Base-by-base conservation (phyloP, 2,329 filamentous ascomycete species). In the Talaromyces sp. region DNA sequence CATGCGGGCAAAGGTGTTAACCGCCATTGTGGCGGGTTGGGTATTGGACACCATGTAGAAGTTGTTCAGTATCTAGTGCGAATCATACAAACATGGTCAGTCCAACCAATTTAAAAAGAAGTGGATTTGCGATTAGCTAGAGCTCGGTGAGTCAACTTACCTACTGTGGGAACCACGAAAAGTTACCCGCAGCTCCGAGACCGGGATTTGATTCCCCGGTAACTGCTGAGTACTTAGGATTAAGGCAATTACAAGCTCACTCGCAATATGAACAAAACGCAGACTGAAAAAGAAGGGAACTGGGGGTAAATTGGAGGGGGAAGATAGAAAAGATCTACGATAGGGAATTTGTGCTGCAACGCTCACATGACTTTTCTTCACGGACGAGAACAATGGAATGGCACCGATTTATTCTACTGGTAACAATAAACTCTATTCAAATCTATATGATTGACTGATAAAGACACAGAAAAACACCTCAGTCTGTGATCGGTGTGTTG, bases 21-120 rank as follows among this genome's bases (percentile, higher is more conserved):
- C 57, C 52, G 66, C 69, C 68, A 72, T 68, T 49, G 65, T 58
- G 60, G 66, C 56, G 27, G 70, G 55, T 41, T 69, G 65, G 6
- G 64, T 48, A 29, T 61, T 56, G 36, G 60, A 60, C 43, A 62
- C 62, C 68, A 70, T 71, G 46, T 49, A 41, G 51, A 17, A 13
- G 35, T 19, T 17, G 9, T 24, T 24, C 22, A 36, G 24, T 24
- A 35, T 37, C 20, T 19, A 49, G 20, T 16, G 29, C 39, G 27
- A 10, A 14, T 55, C 47, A 55, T n/a, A 42, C 14, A 47, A 19
- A 43, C 50, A 27, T 29, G 33, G n/a, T 43, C 33, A 51, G 51
- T 30, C 22, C 17, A 37, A 20, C 17, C 10, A 24, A 24, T 32
- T 49, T 44, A 47, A 24, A 32, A 7, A 40, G 27, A 16, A 36